Percentiles rank a stretch among this genome's conserved stretches.
These are phyloP conservation scores for Pseudohalonectria lignicola DNA, from an alignment of 2,329 filamentous ascomycete genomes.

Conservation along the genomic window DNA sequence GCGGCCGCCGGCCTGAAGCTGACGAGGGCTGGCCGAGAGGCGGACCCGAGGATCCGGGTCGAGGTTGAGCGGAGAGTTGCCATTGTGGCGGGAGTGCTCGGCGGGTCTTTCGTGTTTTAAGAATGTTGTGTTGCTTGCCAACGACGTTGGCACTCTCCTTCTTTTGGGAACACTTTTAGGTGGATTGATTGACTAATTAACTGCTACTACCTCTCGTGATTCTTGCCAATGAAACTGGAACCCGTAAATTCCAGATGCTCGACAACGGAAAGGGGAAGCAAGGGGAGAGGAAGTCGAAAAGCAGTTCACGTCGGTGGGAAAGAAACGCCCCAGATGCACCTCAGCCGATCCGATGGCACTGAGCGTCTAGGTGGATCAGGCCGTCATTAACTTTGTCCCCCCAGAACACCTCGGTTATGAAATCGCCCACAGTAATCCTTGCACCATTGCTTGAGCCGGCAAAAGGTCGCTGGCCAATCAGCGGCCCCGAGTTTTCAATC, in stretches of 20 bases:
- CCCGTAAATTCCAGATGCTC: neutral
- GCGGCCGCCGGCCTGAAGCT: conserved; percentile 21
- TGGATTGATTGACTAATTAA: too few relatives aligned
- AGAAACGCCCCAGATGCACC: neutral
- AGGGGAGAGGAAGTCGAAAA: neutral
- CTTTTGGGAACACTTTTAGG: too few relatives aligned
- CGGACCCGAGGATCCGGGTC: conserved; percentile 37
- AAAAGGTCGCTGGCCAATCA: neutral
- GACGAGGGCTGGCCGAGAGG: conserved; percentile 25
- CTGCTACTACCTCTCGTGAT: too few relatives aligned
- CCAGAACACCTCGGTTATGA: neutral
- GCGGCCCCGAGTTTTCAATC: neutral
- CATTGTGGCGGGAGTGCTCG: conserved; percentile 28
- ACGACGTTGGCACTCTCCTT: neutral
- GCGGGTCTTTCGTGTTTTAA: neutral
- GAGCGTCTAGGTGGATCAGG: neutral
- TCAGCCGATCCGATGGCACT: neutral
- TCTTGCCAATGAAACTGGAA: neutral
- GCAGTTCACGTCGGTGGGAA: neutral
- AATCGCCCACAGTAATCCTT: neutral
- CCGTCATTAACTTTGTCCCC: neutral
- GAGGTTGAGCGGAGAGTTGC: conserved; percentile 50
- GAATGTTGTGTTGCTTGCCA: neutral
- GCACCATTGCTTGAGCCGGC: neutral
- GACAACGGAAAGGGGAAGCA: neutral